Percentiles rank a stretch among this genome's conserved stretches.
Evolutionary conservation across 1,284 basidiomycete genomes (phyloP).

Genomic region (Trichosporon coremiiforme): DNA sequence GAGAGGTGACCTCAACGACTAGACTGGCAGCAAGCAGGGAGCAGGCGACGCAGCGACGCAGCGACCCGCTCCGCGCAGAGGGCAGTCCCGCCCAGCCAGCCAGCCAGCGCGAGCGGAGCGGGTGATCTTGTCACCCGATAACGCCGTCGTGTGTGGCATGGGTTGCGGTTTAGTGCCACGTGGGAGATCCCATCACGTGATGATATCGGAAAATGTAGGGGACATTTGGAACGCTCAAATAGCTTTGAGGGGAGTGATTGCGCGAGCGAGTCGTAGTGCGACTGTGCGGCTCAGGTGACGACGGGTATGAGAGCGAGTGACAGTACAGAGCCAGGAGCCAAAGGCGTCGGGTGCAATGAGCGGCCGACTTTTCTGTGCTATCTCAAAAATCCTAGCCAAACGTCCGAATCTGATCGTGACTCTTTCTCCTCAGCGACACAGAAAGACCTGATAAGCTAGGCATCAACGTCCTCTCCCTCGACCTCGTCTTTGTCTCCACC

Average conservation of each 20-base stretch:
- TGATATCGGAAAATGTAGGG: conserved; percentile 11
- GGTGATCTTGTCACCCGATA: not conserved
- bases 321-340: conserved; percentile 1
- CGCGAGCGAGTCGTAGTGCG: not conserved
- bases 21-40: conserved; percentile 6
- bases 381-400: not conserved
- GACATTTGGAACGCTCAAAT: not conserved
- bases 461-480: conserved; percentile 5
- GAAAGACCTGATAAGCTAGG: conserved; percentile 17
- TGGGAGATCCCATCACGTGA: not conserved
- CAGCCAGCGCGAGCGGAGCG: conserved; percentile 6
- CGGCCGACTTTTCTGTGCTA: conserved; percentile 15
- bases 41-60: conserved; percentile 16
- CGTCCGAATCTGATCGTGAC: conserved; percentile 1
- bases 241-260: conserved; percentile 2
- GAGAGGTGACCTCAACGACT: conserved; percentile 26
- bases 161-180: not conserved
- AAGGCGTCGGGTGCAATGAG: conserved; percentile 10
- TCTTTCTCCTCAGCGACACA: conserved; percentile 8
- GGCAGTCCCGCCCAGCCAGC: conserved; percentile 6
- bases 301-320: not conserved
- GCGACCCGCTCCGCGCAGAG: conserved; percentile 12
- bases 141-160: conserved; percentile 15
- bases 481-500: not conserved
- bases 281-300: not conserved